Base-by-base conservation (phyloP, 192 early-diverging fungal species). In the Podila epigama region DNA sequence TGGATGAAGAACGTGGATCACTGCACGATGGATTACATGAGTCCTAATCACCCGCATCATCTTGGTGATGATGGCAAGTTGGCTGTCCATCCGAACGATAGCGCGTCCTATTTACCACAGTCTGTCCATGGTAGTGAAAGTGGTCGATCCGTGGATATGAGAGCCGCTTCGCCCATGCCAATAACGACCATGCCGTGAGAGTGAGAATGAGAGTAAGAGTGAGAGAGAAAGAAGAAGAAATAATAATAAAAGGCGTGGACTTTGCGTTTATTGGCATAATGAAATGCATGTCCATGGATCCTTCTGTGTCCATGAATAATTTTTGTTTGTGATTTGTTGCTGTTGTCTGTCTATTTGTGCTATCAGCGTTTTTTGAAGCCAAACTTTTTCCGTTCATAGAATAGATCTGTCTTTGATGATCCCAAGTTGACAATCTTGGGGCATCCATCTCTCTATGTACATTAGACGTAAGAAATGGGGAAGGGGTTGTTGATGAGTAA, bases 351-450 rank as follows among this genome's bases (percentile, higher is more conserved):
- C 6, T 22, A 0, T 22, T 8, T 22, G 7, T 5, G 40, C 6
- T 48, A 22, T 48, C 84, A 86, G 60, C 86, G 71, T 68, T 89
- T 89, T 69, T 89, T 90, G 75, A 90, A 90, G 16, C 92, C 92
- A 80, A 91, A 94, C 79, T 97, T 97, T 83, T 98, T 98, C 72
- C 92, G 80, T 70, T 96, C 94, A 60, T 97, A 97, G 51, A 96
- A 95, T 48, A 92, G 75, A 84, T 96, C 94, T 41, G 94, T 93
- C 69, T 96, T 96, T 34, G 92, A 91, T 34, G 89, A 91, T 42
- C 97, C 97, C 27, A 98, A 70, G 79, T 98, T 98, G n/a, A 98
- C 88, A 83, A 98, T 97, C 81, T 97, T 97, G 56, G 97, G 97
- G 69, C 97, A 98, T 11, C 97, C 97, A 69, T 98, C 97, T 37